phyloP scores from a whole-genome alignment of 371 early-diverging fungal species.

The Lichtheimia hyalospora region DNA sequence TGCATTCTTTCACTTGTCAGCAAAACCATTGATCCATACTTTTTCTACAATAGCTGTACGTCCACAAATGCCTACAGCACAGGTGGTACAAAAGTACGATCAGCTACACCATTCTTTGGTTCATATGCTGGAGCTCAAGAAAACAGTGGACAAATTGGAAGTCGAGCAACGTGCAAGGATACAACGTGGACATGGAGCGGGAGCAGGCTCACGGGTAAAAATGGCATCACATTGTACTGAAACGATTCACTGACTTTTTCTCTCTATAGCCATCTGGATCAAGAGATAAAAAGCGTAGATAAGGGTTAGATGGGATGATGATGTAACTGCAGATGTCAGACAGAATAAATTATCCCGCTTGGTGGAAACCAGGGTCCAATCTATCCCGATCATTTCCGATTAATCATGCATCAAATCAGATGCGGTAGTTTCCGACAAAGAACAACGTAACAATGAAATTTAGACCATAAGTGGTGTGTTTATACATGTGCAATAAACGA shows the following conservation, averaged over 20 bases:
- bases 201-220: neutral
- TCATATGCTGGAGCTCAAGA: conserved; percentile 80
- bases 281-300: conserved; percentile 1
- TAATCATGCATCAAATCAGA: too few relatives aligned
- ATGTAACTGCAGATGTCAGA: too few relatives aligned
- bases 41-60: conserved; percentile 30
- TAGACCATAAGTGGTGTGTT: too few relatives aligned
- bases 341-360: too few relatives aligned
- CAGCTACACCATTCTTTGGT: conserved; percentile 69
- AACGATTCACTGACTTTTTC: too few relatives aligned
- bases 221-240: neutral
- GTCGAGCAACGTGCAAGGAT: conserved; percentile 49
- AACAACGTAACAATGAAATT: too few relatives aligned
- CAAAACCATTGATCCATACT: conserved; percentile 49
- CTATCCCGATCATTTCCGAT: too few relatives aligned
- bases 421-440: too few relatives aligned
- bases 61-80: conserved; percentile 80
- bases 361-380: too few relatives aligned
- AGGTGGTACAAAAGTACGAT: conserved; percentile 75
- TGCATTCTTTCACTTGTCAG: neutral
- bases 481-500: too few relatives aligned
- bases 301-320: neutral
- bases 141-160: conserved; percentile 79
- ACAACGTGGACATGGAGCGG: conserved; percentile 3
- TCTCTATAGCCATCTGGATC: neutral